Evolutionary conservation across 2,329 filamentous ascomycete species (phyloP), one percentile per base, ranked within the genome.

Genomic region (Rutstroemia sp.): DNA sequence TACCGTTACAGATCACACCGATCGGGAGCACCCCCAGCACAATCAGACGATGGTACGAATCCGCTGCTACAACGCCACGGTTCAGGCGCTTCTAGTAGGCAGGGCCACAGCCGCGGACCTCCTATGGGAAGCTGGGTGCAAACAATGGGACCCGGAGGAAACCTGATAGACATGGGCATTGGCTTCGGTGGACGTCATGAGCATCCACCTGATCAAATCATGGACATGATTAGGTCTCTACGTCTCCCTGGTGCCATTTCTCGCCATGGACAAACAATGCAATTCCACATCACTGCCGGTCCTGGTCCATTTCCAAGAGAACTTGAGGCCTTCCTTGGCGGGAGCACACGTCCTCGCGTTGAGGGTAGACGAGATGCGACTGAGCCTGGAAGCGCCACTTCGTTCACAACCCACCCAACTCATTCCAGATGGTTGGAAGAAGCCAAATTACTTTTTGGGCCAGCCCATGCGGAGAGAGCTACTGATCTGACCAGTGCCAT

Each of bases 381-480:
- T 25, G 68, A 72, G 48, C 69, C 69, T 39, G 67, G 65, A 54
- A 63, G 57, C 52, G 62, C 64, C 44, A 60, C 64, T 5, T 66
- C 64, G 44, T 97, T 97, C 69, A 75, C 78, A 19, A 78, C 89
- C 8, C 81, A 83, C 39, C 78, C 82, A 8, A 97, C 94, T 1
- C 76, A 80, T 55, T 78, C 80, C 53, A 86, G 94, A 59, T 99
- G 95, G 86, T 83, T 88, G 67, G 90, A 96, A 67, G 95, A 97
- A 70, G 86, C 91, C 8, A 85, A 87, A 61, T 84, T 99, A 70
- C 78, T 97, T 0, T 97, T 94, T 70, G 88, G 88, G 25, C 73
- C 76, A 21, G 77, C 74, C 49, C 80, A 86, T 52, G 69, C 81
- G 3, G 91, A 96, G 49, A 88, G 88, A 67, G 80, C 84, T 2